These are phyloP conservation scores for Petrea volubilis DNA, from an alignment of 257 asterid species.

Conservation along the genomic window DNA sequence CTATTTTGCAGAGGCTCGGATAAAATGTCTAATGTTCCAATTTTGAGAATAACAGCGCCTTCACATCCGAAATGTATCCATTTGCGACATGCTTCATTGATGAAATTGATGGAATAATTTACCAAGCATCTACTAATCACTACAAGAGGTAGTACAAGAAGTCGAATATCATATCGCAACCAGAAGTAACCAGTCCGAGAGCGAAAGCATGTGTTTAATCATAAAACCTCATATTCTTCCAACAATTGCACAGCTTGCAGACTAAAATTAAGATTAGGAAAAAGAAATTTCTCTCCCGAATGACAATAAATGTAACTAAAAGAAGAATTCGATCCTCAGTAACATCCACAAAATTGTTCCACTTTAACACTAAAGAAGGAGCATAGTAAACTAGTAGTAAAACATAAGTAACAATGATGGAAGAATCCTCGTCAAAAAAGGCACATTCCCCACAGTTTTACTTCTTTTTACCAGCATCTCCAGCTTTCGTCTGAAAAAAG, in stretches of 20 bases:
- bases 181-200: not conserved
- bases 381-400: constrained; percentile 21
- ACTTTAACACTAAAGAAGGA: constrained; percentile 17
- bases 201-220: not conserved
- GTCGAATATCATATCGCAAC: not conserved
- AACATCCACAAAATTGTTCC: constrained; percentile 25
- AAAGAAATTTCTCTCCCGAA: not conserved
- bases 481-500: constrained; percentile 73
- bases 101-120: too few relatives aligned
- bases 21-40: too few relatives aligned
- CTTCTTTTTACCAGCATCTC: constrained; percentile 86
- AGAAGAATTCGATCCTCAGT: not conserved
- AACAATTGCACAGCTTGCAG: not conserved
- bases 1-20: too few relatives aligned
- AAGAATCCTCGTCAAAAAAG: constrained; percentile 5
- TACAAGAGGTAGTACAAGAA: too few relatives aligned
- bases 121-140: too few relatives aligned
- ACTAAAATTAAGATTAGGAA: not conserved
- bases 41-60: too few relatives aligned
- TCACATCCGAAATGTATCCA: too few relatives aligned
- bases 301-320: not conserved
- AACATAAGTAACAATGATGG: not conserved
- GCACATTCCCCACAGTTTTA: constrained; percentile 29
- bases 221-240: not conserved
- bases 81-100: too few relatives aligned